Base-by-base conservation (phyloP, 768 basidiomycete genomes). In the Coprinopsis sp. region DNA sequence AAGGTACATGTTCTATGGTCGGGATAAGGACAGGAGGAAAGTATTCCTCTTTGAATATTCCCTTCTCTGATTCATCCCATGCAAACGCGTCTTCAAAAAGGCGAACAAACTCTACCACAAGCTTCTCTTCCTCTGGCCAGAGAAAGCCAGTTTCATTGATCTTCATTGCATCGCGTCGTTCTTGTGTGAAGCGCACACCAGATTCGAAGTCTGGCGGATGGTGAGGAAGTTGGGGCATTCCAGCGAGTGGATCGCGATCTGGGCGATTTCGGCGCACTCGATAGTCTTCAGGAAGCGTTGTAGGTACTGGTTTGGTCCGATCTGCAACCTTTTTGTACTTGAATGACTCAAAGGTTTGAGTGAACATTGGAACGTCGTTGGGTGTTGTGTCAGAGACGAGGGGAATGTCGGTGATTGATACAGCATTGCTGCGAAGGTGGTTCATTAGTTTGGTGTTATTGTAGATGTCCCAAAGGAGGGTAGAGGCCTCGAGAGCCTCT, bases 11-110 rank as follows among this genome's bases (percentile, higher is more conserved):
- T 36, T 57, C 54, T 0, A 68, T 51, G 2, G 59, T 59, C 2
- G 60, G 61, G 11, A 62, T 61, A 1, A 52, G 44, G 0, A 62
- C 51, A 0, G 58, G 59, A 10, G 54, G 47, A 29, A 62, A 63
- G 34, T 57, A 62, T 5, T 61, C 57, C 2, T 51, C 47, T 3
- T 36, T 46, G 31, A 64, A 63, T 21, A 46, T 59, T 25, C 61
- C 63, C 37, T 57, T 56, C 38, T 69, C 65, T 2, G 44, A 37
- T 37, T 67, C 60, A 16, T 52, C 38, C 46, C 61, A 67, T 1
- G 72, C 64, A 23, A 77, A 62, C 0, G 57, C 66, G 0, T 48
- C 11, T n/a, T 36, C 71, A 57, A n/a, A 72, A 64, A 0, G 58
- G 29, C 2, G 24, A 39, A 10, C 73, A 43, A 3, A 73, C 37